Base-by-base conservation (phyloP, 2,329 filamentous ascomycete genomes). In the Diplodia mutila region DNA sequence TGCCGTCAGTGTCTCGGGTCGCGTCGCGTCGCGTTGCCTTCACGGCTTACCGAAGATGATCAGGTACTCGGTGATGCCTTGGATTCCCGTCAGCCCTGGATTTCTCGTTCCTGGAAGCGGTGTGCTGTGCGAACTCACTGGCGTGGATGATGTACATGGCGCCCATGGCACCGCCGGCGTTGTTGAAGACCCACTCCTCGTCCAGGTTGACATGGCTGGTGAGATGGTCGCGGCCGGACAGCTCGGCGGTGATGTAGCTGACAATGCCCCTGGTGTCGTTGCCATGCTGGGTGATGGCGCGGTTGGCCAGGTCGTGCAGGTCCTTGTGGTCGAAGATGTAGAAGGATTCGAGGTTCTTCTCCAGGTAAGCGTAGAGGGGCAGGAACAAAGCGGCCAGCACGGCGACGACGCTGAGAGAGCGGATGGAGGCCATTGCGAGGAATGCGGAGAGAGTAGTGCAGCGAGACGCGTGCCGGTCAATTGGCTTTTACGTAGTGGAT, bases 181-280 rank as follows among this genome's bases (percentile, higher is more conserved):
- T 96, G 85, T 96, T 97, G 75, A 97, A 94, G 54, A 96, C 85
- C 92, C 92, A 97, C 79, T 94, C 90, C 81, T 94, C 88, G 68
- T 90, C 82, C 66, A 86, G 77, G 81, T 91, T 93, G 75, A 94
- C 75, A 78, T 92, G 71, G 52, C 67, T 61, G 25, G 48, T 65
- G n/a, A 68, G 63, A 14, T 61, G 54, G 39, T 67, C 71, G 27
- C 67, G 61, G 39, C 54, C 53, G 3, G 83, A 82, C 66, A 96
- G 84, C 80, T 92, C 89, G 69, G 81, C 75, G 63, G 92, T 87
- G 72, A 96, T 93, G 80, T 86, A 89, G 71, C 84, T 76, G 69
- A 93, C 90, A 11, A 93, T 85, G 67, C 84, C 83, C 67, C 84
- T 79, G 16, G 92, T 96, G 81, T 94, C 86, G 77, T 94, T 91